Base-by-base conservation (phyloP, 305 asterid species). In the Solanum aculeatissimum region DNA sequence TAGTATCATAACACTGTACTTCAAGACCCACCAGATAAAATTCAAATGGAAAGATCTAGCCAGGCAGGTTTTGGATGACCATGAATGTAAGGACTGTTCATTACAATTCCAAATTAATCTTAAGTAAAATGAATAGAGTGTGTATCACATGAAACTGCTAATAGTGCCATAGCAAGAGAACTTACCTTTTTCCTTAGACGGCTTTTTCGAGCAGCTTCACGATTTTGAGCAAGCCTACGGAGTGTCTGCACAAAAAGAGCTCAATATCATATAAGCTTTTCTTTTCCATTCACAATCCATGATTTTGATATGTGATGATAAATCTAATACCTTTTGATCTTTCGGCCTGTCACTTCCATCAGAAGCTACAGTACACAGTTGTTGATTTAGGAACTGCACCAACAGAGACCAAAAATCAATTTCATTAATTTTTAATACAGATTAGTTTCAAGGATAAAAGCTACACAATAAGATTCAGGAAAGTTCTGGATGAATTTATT, bases 211-310 rank as follows among this genome's bases (percentile, higher is more conserved):
- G 99, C 99, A 75, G 99, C 99, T 93, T 97, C 99, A 42, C 99
- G 98, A 89, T 97, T 97, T 93, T 97, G 99, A 85, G 99, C 99
- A 84, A 97, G 99, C 89, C 99, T 92, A 57, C 99, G 99, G 82
- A 95, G 97, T 84, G 97, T 93, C 99, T 97, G 96, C 90, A 83
- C 81, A 84, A 85, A 53, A 82, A 78, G 27, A 83, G 51, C 70
- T 19, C 68, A 83, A 86, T 38, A 77, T 91, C 75, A 89, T 38
- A 83, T 18, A 45, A 72, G 81, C 49, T 45, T 47, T 72, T 40
- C 14, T 13, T 62, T 77, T 77, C 47, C 82, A 69, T 51, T 51
- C 82, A 77, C 16, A 51, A 51, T 77, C 12, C 25, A 19, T 18
- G 19, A 77, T 53, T 53, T 29, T 27, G n/a, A 27, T 27, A 51